Evolutionary conservation across 768 basidiomycete genomes (phyloP).

Genomic region (Lactarius trivialis): DNA sequence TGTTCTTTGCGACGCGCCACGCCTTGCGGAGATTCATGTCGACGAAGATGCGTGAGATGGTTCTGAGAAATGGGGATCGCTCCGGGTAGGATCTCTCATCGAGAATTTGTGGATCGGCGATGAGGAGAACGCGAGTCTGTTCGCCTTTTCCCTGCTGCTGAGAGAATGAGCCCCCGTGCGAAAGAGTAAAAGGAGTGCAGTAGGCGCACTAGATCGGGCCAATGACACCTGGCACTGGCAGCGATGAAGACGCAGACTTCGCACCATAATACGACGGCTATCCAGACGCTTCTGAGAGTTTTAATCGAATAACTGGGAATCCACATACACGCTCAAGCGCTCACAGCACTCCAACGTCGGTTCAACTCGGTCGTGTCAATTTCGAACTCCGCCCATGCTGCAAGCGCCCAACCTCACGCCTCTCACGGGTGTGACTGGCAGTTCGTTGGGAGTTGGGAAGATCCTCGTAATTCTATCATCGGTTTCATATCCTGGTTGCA

Average conservation of each 20-base stretch:
- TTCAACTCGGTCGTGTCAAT: too few relatives aligned
- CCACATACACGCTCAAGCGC: background rate
- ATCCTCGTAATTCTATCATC: too few relatives aligned
- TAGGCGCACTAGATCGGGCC: conserved; percentile 12
- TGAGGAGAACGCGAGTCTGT: conserved; percentile 48
- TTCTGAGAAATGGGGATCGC: conserved; percentile 47
- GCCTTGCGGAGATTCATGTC: conserved; percentile 82
- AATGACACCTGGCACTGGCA: conserved; percentile 1
- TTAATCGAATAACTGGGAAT: conserved; percentile 6
- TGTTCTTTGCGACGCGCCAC: conserved; percentile 61
- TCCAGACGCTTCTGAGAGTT: conserved; percentile 51
- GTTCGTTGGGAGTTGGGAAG: too few relatives aligned
- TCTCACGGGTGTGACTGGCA: too few relatives aligned
- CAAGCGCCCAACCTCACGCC: too few relatives aligned
- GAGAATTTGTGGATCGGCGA: conserved; percentile 86
- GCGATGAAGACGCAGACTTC: conserved; percentile 55
- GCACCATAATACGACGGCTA: conserved; percentile 58
- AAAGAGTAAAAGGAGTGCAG: background rate
- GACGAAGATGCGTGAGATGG: conserved; percentile 56
- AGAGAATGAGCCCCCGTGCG: background rate
- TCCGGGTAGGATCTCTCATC: conserved; percentile 69
- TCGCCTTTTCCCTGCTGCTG: conserved; percentile 3
- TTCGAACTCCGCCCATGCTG: too few relatives aligned
- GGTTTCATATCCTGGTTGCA: too few relatives aligned
- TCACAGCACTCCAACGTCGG: too few relatives aligned